Base-by-base conservation (phyloP, 2,329 filamentous ascomycete species). In the Pseudogymnoascus sp. region DNA sequence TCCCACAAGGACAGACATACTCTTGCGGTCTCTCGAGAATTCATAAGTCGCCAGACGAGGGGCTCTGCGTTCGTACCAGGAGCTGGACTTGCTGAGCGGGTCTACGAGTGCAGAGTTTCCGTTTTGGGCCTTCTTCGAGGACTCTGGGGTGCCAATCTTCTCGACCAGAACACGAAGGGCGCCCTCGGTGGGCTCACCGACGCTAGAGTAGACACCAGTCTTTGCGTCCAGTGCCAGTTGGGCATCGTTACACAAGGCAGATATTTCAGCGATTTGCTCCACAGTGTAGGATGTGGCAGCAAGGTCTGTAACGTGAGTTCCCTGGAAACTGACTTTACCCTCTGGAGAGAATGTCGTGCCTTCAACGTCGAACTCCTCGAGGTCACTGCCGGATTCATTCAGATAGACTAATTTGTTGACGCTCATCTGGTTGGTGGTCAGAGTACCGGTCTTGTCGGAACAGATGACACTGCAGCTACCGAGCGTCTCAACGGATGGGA, bases 351-450 rank as follows among this genome's bases (percentile, higher is more conserved):
- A 98, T 57, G 92, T 98, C 1, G 92, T 96, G 51, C 95, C 95
- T 75, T 96, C 89, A 31, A 99, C 89, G 66, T 95, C 88, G 60
- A 96, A 83, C 75, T 96, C 93, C 71, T 93, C 90, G 23, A 98
- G 80, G 65, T 85, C 88, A 63, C 80, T 84, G 60, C 91, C 93
- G 65, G 84, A 77, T 69, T 90, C 86, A 71, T 85, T 88, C 69
- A 99, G 82, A 74, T 93, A 91, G 60, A 96, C 90, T 64, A 98
- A 79, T 78, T 93, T 96, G 80, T 88, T 95, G 64, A 97, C 95
- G 74, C 95, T 98, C 95, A 99, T 99, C 78, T 98, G 93, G 79
- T 99, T 99, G 43, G 95, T 99, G 10, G 95, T 99, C 74, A 99
- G 79, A 60, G 95, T 99, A 70, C 95, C 96, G 4, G 95, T 99